A percentile compares a stretch with the other conserved stretches of the same genome.
These are phyloP conservation scores for Neofusicoccum umdonicola DNA, from an alignment of 2,329 filamentous ascomycete species.

Conservation along the genomic window DNA sequence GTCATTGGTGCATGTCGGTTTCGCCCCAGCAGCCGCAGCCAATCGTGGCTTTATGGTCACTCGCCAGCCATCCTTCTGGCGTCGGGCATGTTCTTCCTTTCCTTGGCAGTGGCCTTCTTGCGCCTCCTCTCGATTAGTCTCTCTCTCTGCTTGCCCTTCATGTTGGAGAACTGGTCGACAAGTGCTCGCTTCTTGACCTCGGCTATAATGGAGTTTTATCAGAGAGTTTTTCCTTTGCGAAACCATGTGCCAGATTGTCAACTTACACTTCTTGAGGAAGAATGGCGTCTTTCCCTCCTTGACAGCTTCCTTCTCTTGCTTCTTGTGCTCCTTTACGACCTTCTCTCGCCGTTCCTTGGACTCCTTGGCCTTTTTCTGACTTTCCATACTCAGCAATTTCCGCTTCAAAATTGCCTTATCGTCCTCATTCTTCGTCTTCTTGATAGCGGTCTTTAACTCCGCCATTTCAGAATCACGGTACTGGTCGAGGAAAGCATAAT, in stretches of 20 bases:
- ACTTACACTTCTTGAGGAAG: conserved; percentile 74
- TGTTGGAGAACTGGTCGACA: conserved; percentile 15
- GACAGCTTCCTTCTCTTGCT: conserved; percentile 79
- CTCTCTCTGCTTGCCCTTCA: conserved; percentile 57
- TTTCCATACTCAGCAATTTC: conserved; percentile 74
- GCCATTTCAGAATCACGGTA: conserved; percentile 84
- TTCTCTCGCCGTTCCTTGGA: conserved; percentile 68
- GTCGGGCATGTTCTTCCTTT: conserved; percentile 63
- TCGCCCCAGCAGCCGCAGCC: not conserved
- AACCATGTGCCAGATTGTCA: not conserved
- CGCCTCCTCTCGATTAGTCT: conserved; percentile 79
- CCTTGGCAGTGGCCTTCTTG: conserved; percentile 85
- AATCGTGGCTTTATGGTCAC: not conserved
- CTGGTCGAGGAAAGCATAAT: conserved; percentile 84
- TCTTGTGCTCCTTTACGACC: conserved; percentile 71
- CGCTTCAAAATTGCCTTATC: conserved; percentile 70
- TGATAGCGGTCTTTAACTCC: conserved; percentile 66
- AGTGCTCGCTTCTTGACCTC: conserved; percentile 47
- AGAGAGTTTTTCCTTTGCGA: not conserved
- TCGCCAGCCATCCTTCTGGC: conserved; percentile 19
- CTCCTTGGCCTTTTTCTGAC: conserved; percentile 67
- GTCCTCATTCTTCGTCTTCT: conserved; percentile 62
- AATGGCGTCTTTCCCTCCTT: conserved; percentile 77
- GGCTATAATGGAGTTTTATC: conserved; percentile 41
- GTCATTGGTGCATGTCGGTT: not conserved